These are phyloP conservation scores for maize (Zea mays) DNA, from an alignment of 176 grass and related monocot species.

Conservation along the genomic window Zm-B73-REFERENCE-NAM-5.0 NC_050097.1:2789001-2789500, in stretches of 20 bases:
- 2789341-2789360: neutral
- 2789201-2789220: neutral
- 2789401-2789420: constrained; percentile 69
- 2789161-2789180: constrained; percentile 14
- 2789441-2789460: constrained; percentile 49
- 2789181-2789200: neutral
- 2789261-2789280: neutral
- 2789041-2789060: neutral
- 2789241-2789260: neutral
- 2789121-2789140: constrained; percentile 85
- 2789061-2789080: neutral
- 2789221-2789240: neutral
- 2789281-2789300: neutral
- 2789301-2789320: neutral
- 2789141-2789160: constrained; percentile 79
- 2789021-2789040: neutral
- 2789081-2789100: constrained; percentile 94
- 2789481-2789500: constrained; percentile 34
- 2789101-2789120: constrained; percentile 82
- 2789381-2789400: constrained; percentile 50
- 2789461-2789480: constrained; percentile 42
- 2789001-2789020: neutral
- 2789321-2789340: neutral
- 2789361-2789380: constrained; percentile 72
- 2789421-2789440: constrained; percentile 69